Base-by-base conservation (phyloP, 139 green algal species). In the Chlorella sp. region DNA sequence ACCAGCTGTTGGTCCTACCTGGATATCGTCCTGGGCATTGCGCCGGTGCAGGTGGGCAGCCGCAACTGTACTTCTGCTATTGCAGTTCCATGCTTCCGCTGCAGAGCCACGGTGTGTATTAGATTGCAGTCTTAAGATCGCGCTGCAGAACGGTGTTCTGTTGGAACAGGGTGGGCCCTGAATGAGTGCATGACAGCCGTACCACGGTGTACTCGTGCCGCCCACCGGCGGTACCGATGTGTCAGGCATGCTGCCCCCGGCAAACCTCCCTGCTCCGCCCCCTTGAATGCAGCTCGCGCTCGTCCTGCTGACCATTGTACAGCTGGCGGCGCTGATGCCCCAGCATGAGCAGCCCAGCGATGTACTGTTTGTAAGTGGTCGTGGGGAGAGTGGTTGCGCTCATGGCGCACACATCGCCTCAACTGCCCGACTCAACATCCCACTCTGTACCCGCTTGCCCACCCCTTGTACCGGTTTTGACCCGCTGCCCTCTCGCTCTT, bases 231-330 rank as follows among this genome's bases (percentile, higher is more conserved):
- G n/a, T n/a, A n/a, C n/a, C n/a, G n/a, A n/a, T n/a, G n/a, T n/a
- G n/a, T n/a, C n/a, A n/a, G n/a, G n/a, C n/a, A n/a, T n/a, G n/a
- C n/a, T n/a, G n/a, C n/a, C n/a, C n/a, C n/a, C n/a, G 13, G 9
- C 73, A 13, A 14, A 32, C 75, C 51, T 26, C 28, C 7, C 34
- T 14, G 3, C 26, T 5, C 34, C n/a, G 30, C 67, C n/a, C 1
- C 30, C n/a, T n/a, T n/a, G n/a, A n/a, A n/a, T 74, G 58, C 77
- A 83, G 77, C 40, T 83, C 28, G 51, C 60, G 26, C 38, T 83
- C 40, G 28, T 38, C 16, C 77, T 83, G 40, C 60, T 74, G 77
- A 32, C 73, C 40, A 64, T 41, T 9, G 77, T 83, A 2, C 67
- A 73, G 22, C 40, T 46, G 13, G 64, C 73, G 58, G 43, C 58